A percentile compares a stretch with the other conserved stretches of the same genome.
phyloP scores from a whole-genome alignment of 2,329 filamentous ascomycete species.

The Verticillium klebahnii region DNA sequence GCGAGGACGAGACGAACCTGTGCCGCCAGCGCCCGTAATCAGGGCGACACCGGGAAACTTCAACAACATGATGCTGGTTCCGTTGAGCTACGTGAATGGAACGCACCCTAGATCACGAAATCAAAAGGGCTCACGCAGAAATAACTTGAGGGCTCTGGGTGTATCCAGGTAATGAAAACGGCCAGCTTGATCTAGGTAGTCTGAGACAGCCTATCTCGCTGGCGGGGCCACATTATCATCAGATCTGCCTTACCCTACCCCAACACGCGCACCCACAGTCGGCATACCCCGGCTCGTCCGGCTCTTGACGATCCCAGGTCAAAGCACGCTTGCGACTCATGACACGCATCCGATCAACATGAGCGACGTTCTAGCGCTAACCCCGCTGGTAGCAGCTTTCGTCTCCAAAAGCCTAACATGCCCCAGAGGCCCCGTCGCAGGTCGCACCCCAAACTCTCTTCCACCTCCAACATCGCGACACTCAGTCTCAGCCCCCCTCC shows the following conservation, averaged over 20 bases:
- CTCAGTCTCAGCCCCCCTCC: neutral
- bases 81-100: too few relatives aligned
- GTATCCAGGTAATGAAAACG: neutral
- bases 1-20: slow-evolving; percentile 24
- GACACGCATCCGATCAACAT: neutral
- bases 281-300: neutral
- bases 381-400: slow-evolving; percentile 2
- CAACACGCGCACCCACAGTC: neutral
- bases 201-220: too few relatives aligned
- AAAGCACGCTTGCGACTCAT: neutral
- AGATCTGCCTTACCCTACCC: neutral
- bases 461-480: slow-evolving; percentile 4
- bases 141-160: neutral
- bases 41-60: slow-evolving; percentile 39
- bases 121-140: neutral
- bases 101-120: too few relatives aligned
- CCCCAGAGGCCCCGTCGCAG: slow-evolving; percentile 6
- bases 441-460: neutral
- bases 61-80: slow-evolving; percentile 2
- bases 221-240: neutral
- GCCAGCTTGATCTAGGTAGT: neutral
- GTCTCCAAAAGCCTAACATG: slow-evolving; percentile 8
- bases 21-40: slow-evolving; percentile 43
- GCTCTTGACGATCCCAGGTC: neutral
- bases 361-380: neutral